Evolutionary conservation across 163 green algal species (phyloP), one percentile per base, ranked within the genome.

Genomic region (Chlorella variabilis): DNA sequence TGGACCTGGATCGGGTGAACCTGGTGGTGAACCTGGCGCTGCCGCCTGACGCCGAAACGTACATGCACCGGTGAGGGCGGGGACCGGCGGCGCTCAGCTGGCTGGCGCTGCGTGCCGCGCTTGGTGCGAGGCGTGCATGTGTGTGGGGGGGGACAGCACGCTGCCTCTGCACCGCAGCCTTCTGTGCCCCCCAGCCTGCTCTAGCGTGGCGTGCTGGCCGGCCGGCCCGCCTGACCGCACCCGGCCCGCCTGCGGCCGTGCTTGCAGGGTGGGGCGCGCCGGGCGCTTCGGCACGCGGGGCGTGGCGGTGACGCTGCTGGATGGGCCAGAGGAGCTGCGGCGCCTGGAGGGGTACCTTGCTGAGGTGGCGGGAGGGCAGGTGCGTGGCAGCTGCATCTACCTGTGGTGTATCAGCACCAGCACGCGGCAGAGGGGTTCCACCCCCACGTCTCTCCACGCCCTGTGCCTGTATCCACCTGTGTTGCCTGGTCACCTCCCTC

Each of bases 1-100:
- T 98, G 20, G 95, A 98, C 84, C 87, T 98, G 36, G 91, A 93
- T 9, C 85, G 90, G 21, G 92, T 98, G 54, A 97, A 96, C 83
- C 78, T 97, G 25, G 94, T 98, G 15, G 83, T 94, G 25, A 95
- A 94, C 79, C 65, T 98, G 68, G 91, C 96, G 69, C 62, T 97
- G 45, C 94, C 94, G 0, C 20, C 17, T 7, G 92, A 94, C 38
- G 81, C 83, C 13, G 77, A 77, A 8, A 91, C 85, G 8, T 85
- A 90, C 27, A 78, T 87, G 82, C 89, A 94, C 51, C 70, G 73
- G 73, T 80, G 56, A 20, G 70, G 20, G 20, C 18, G 17, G 33
- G 62, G 62, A 4, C 6, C 4, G 62, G 31, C 15, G 62, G 17
- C 23, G 31, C 31, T 8, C 4, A 31, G 62, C 33, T 45, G n/a